Conservation (phyloP, 2,329 filamentous ascomycete genomes). For the Penicillium palitans region DNA sequence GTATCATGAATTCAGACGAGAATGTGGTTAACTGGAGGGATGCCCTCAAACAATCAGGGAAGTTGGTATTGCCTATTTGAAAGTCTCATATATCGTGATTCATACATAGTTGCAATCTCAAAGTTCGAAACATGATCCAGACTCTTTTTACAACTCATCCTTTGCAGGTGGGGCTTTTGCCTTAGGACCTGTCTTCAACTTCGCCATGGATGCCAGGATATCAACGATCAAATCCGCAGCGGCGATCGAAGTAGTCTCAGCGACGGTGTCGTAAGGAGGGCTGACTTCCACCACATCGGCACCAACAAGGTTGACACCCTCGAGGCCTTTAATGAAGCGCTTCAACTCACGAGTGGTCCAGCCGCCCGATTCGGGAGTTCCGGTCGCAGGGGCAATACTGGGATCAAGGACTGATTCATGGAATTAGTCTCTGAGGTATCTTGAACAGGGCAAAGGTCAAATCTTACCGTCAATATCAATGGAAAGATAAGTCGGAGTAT, state of each 20-base stretch:
- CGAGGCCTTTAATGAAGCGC: slow-evolving; percentile 20
- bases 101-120: neutral
- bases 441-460: neutral
- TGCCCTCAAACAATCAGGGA: slow-evolving; percentile 17
- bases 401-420: slow-evolving; percentile 29
- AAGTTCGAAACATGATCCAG: neutral
- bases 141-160: neutral
- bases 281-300: slow-evolving; percentile 48
- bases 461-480: slow-evolving; percentile 35
- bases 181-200: slow-evolving; percentile 10
- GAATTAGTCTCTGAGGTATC: neutral
- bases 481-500: slow-evolving; percentile 32
- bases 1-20: slow-evolving; percentile 15
- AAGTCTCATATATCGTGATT: neutral
- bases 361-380: slow-evolving; percentile 26
- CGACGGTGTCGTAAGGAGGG: slow-evolving; percentile 34
- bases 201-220: slow-evolving; percentile 32
- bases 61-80: slow-evolving; percentile 22
- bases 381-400: slow-evolving; percentile 36
- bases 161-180: neutral
- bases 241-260: slow-evolving; percentile 31
- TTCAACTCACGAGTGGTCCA: slow-evolving; percentile 26
- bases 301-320: slow-evolving; percentile 23
- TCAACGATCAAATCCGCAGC: slow-evolving; percentile 34
- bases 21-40: slow-evolving; percentile 19